Base-by-base conservation (phyloP, 495 filamentous ascomycete genomes). In the Tricharina praecox region DNA sequence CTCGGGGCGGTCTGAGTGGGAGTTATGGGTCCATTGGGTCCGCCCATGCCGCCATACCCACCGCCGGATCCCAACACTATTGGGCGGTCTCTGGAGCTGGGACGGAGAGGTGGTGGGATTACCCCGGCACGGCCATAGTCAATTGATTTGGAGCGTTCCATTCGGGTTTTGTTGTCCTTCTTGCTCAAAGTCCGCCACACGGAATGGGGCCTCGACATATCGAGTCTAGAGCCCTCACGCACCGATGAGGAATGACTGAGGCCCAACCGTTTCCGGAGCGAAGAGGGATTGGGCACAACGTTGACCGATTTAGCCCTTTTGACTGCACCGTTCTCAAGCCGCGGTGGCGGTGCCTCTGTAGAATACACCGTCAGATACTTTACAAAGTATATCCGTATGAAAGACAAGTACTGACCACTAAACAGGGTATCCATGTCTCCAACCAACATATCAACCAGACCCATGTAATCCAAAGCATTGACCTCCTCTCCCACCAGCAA, bases 121-220 rank as follows among this genome's bases (percentile, higher is more conserved):
- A 32, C 64, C 35, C 66, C 64, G 41, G 51, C 63, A 51, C 67
- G 69, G 13, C 63, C 56, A 48, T 78, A 67, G 54, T 96, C 88
- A 23, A 82, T 83, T 0, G 87, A 94, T 54, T 77, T 82, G 9
- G 86, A 88, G 37, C 86, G 74, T 38, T 73, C 68, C 34, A 90
- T 64, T 13, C 34, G 34, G 34, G 34, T 37, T 18, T 37, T 37
- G 34, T 75, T 74, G 5, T 65, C 71, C 60, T 76, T 85, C 65
- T 97, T 97, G 67, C 86, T 93, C 50, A 95, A 64, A 2, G 77
- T 92, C 49, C 90, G 76, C 74, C 87, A 82, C 23, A 96, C 76
- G 2, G 85, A 87, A 26, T 47, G 38, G 10, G 55, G 32, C 53
- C 74, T 79, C 59, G 79, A 85, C 30, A 66, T 76, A 39, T 84